Base-by-base conservation (phyloP, 2,329 filamentous ascomycete genomes). In the Ploettnerulaceae sp. region DNA sequence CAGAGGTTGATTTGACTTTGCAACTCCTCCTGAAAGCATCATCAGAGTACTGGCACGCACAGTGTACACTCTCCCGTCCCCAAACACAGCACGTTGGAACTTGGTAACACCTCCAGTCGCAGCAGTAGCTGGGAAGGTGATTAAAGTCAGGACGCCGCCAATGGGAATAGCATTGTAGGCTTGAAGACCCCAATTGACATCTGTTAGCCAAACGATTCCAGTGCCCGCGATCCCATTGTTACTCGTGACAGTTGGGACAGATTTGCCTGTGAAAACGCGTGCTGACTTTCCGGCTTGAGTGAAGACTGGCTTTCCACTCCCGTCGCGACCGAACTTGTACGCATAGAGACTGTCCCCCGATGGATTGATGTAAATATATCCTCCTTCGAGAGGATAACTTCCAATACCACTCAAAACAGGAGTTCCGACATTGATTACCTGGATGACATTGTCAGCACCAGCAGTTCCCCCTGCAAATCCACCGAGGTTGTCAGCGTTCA, bases 51-150 rank as follows among this genome's bases (percentile, higher is more conserved):
- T 38, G 21, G 34, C 20, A 15, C 34, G 22, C 14, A 46, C 43
- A 3, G 42, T 37, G 14, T 37, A 45, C 1, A 45, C 42, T 31
- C 33, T 21, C 7, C 32, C 42, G 31, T 45, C 34, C 5, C 42
- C 42, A n/a, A 45, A 45, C 2, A 31, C 33, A 14, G 42, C 34
- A 15, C 42, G 42, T 22, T 45, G 42, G 11, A 45, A 45, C 21
- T 45, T 45, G 7, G 24, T 45, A 11, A 37, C 21, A 5, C 42
- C 32, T 29, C 42, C 42, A 22, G 42, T 45, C 1, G 33, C 42
- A 8, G 26, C 42, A 11, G 24, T 6, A 6, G 37, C n/a, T 2
- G 68, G 66, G 3, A 70, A 34, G 5, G 57, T 52, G n/a, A n/a
- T n/a, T n/a, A n/a, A n/a, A n/a, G n/a, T n/a, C n/a, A n/a, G n/a